Evolutionary conservation across 1,284 basidiomycete species (phyloP).

Genomic region (Athelia sp.): DNA sequence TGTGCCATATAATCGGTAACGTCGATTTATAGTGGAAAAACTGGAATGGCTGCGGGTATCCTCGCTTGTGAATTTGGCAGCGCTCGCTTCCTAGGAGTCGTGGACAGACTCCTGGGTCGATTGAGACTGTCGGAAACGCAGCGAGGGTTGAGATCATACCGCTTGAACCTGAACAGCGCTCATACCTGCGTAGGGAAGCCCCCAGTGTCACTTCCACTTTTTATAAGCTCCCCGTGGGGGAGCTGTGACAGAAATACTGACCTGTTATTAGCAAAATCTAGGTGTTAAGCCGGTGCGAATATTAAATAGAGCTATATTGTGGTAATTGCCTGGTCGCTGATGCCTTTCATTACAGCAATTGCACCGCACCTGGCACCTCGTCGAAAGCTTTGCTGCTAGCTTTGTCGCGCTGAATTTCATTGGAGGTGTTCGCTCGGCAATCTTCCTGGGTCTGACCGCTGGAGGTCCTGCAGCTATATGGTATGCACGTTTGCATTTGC

Average conservation of each 20-base stretch:
- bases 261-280: slow-evolving; percentile 53
- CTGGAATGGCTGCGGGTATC: slow-evolving; percentile 89
- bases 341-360: slow-evolving; percentile 49
- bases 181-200: slow-evolving; percentile 95
- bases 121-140: slow-evolving; percentile 21
- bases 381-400: slow-evolving; percentile 81
- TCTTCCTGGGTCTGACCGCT: slow-evolving; percentile 78
- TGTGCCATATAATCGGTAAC: slow-evolving; percentile 58
- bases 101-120: slow-evolving; percentile 18
- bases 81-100: slow-evolving; percentile 18
- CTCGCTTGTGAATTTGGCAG: slow-evolving; percentile 30
- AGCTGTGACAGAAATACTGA: slow-evolving; percentile 23
- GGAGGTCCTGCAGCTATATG: slow-evolving; percentile 83
- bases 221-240: slow-evolving; percentile 34
- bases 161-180: slow-evolving; percentile 93
- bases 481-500: slow-evolving; percentile 26
- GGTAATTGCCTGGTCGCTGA: not conserved
- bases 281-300: slow-evolving; percentile 74
- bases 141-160: slow-evolving; percentile 87
- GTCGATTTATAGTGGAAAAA: slow-evolving; percentile 57
- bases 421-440: slow-evolving; percentile 69
- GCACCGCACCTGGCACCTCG: slow-evolving; percentile 74
- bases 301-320: slow-evolving; percentile 7
- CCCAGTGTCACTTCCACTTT: slow-evolving; percentile 57
- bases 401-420: slow-evolving; percentile 86